Percentiles rank a stretch among this genome's conserved stretches.
Conservation (phyloP, 2,329 filamentous ascomycete genomes). For the Acephala macrosclerotiorum region DNA sequence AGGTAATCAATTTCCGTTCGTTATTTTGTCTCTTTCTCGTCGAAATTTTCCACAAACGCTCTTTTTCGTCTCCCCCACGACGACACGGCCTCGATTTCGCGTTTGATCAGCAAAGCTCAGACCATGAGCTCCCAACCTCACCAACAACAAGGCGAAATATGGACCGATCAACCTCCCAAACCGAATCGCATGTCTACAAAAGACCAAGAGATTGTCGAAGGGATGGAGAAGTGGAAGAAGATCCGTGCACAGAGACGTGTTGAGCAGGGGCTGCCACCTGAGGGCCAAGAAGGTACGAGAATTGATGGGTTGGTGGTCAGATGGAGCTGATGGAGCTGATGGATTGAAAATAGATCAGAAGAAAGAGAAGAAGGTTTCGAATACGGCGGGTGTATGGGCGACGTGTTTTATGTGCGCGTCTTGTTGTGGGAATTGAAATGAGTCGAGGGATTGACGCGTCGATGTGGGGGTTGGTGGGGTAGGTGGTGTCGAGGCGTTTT, state of each 20-base stretch:
- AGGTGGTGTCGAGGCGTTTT: neutral
- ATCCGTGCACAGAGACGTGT: neutral
- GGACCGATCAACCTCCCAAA: neutral
- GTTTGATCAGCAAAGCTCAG: neutral
- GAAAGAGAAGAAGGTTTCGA: slow-evolving; percentile 1
- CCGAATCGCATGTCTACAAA: neutral
- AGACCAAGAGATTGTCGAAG: slow-evolving; percentile 4
- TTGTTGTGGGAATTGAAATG: neutral
- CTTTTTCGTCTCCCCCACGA: too few relatives aligned
- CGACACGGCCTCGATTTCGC: too few relatives aligned
- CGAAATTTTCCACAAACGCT: too few relatives aligned
- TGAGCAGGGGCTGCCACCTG: neutral
- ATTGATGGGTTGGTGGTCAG: neutral
- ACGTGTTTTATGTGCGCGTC: neutral
- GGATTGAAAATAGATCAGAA: neutral
- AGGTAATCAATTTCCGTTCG: neutral
- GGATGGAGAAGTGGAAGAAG: slow-evolving; percentile 7
- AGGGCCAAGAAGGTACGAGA: neutral
- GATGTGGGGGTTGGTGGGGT: neutral
- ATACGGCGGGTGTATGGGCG: neutral
- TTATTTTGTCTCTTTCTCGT: neutral
- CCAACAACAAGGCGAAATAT: neutral
- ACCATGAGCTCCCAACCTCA: neutral
- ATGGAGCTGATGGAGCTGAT: neutral
- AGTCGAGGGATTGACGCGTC: neutral